Base-by-base conservation (phyloP, 2,329 filamentous ascomycete species). In the Colletotrichum sp. region DNA sequence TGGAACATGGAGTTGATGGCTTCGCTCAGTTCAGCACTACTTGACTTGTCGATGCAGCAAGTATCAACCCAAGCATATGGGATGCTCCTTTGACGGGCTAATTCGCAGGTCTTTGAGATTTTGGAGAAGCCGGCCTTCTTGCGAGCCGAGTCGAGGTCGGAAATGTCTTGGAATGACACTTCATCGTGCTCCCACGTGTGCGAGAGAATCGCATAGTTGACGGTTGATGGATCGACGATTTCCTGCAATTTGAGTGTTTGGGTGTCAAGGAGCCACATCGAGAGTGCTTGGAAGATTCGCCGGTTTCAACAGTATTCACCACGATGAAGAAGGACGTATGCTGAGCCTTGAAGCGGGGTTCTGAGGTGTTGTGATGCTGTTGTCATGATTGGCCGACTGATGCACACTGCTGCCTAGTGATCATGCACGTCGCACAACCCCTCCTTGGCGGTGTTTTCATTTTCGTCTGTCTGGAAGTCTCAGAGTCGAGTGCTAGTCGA, bases 151-250 rank as follows among this genome's bases (percentile, higher is more conserved):
- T 21, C 28, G 16, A 34, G 56, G 13, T 24, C 26, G 5, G 56
- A 26, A 8, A 62, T 62, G 18, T 80, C 78, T 9, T 75, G 72
- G 52, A 79, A 79, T 1, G 69, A 66, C 18, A 81, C 78, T 28
- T 81, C 80, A 14, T 77, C 74, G 1, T 76, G 55, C 5, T 73
- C 79, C 79, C 79, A 81, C 2, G 78, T 80, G 61, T 81, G 80
- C 14, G 78, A 81, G 8, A 81, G 74, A 12, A 80, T 79, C 1
- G 78, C 79, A 43, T 81, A 81, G 6, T 38, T 26, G 56, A 61
- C 9, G 12, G 24, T 12, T 7, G 48, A 10, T 3, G 69, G 34
- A n/a, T 66, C 62, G 7, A 18, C 21, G 10, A 30, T 12, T 63
- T 62, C 38, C 14, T 32, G 3, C 30, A 62, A 52, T 5, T 30